Conservation (phyloP, 1,284 basidiomycete genomes). For the Sphaerobolus stellatus region DNA sequence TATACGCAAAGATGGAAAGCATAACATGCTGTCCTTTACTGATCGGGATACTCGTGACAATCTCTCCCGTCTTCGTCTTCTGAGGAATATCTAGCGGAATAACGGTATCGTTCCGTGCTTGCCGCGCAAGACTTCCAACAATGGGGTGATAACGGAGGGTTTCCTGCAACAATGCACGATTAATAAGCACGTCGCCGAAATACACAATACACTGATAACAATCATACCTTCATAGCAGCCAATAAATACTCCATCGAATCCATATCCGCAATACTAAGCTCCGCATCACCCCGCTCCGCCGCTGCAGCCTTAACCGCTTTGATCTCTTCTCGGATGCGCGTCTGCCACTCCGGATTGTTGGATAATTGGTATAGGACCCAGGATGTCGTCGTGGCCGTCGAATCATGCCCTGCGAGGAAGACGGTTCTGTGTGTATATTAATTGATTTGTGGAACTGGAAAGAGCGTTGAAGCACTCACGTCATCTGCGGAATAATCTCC, state of each 20-base stretch:
- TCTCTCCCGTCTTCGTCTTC: conserved; percentile 28
- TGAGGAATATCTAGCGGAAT: conserved; percentile 43
- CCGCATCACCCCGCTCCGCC: conserved; percentile 7
- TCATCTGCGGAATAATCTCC: conserved; percentile 2
- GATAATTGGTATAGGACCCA: conserved; percentile 30
- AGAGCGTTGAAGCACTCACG: neutral
- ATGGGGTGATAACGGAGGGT: conserved; percentile 31
- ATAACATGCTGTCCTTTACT: conserved; percentile 39
- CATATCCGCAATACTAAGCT: conserved; percentile 19
- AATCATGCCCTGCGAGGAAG: conserved; percentile 26
- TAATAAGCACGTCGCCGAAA: neutral
- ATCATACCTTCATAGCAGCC: neutral
- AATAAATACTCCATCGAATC: conserved; percentile 16
- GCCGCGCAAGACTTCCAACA: conserved; percentile 23
- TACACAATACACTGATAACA: conserved; percentile 12
- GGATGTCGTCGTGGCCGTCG: conserved; percentile 23
- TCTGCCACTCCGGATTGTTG: conserved; percentile 25
- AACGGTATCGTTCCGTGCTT: conserved; percentile 38
- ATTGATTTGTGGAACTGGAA: neutral
- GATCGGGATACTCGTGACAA: conserved; percentile 33
- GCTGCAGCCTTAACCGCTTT: conserved; percentile 5
- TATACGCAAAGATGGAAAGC: conserved; percentile 22
- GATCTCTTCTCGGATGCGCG: conserved; percentile 23
- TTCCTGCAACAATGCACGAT: conserved; percentile 6
- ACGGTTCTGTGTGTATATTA: neutral